These are phyloP conservation scores for Schizophyllum amplum DNA, from an alignment of 1,284 basidiomycete genomes.

Conservation along the genomic window DNA sequence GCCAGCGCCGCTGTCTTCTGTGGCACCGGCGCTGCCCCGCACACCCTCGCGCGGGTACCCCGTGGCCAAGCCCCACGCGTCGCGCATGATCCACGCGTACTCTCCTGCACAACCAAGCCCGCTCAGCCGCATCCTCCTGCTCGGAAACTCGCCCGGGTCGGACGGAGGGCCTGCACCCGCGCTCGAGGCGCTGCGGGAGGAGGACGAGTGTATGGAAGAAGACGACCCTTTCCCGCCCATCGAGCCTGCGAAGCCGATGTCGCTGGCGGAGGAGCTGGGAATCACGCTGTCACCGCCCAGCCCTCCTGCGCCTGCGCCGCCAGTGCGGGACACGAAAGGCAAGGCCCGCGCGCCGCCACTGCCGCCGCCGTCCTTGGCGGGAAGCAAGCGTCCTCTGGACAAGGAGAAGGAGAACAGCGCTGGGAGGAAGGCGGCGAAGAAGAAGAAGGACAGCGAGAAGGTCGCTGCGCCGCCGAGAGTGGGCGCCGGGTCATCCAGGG, in stretches of 20 bases:
- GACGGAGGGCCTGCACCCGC: conserved; percentile 17
- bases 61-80: conserved; percentile 57
- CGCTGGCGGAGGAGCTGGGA: conserved; percentile 21
- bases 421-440: conserved; percentile 5
- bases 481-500: too few species aligned
- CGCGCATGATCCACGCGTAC: conserved; percentile 68
- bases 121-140: conserved; percentile 64
- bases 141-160: conserved; percentile 54
- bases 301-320: neutral
- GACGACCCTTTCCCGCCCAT: neutral
- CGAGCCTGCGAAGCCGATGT: conserved; percentile 11
- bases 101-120: conserved; percentile 72
- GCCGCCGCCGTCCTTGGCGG: neutral
- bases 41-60: conserved; percentile 40
- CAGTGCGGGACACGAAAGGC: conserved; percentile 9
- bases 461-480: neutral
- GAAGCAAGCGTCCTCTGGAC: conserved; percentile 4
- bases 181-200: conserved; percentile 27
- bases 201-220: conserved; percentile 19
- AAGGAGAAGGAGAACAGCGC: conserved; percentile 15
- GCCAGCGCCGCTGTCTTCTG: conserved; percentile 10
- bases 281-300: conserved; percentile 12
- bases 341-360: conserved; percentile 9
- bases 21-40: conserved; percentile 9
- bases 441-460: conserved; percentile 1